Evolutionary conservation across 768 basidiomycete species (phyloP).

Genomic region (Ramaria sp.): DNA sequence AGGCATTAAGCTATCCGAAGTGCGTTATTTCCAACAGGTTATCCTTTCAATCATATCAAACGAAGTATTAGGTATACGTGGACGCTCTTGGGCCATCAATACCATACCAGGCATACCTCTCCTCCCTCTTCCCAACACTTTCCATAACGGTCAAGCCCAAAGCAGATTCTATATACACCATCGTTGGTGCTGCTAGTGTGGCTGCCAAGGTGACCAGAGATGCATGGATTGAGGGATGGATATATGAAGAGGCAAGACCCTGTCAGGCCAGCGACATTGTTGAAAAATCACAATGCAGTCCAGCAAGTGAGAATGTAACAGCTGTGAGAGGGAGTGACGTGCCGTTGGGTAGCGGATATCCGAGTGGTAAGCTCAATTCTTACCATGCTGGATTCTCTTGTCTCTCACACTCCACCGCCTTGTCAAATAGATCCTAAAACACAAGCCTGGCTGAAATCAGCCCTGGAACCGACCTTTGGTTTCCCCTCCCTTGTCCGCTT

Average conservation of each 20-base stretch:
- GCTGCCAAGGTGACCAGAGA: slow-evolving; percentile 96
- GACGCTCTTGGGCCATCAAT: slow-evolving; percentile 87
- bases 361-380: slow-evolving; percentile 20
- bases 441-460: slow-evolving; percentile 67
- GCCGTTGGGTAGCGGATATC: slow-evolving; percentile 78
- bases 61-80: slow-evolving; percentile 64
- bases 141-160: slow-evolving; percentile 84
- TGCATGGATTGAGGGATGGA: slow-evolving; percentile 79
- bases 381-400: not conserved
- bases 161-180: slow-evolving; percentile 93
- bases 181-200: slow-evolving; percentile 96
- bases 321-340: slow-evolving; percentile 9
- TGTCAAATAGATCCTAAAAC: slow-evolving; percentile 73
- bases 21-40: slow-evolving; percentile 18
- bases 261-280: not conserved
- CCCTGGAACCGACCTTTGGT: slow-evolving; percentile 83
- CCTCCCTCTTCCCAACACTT: slow-evolving; percentile 72
- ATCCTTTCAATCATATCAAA: not conserved
- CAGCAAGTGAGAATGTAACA: not conserved
- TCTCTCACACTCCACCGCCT: not conserved
- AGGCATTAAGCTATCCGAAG: slow-evolving; percentile 74
- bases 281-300: not conserved
- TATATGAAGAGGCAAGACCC: slow-evolving; percentile 46
- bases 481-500: slow-evolving; percentile 86
- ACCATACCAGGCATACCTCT: slow-evolving; percentile 78